A percentile compares a stretch with the other conserved stretches of the same genome.
phyloP scores from a whole-genome alignment of 140 eudicot genomes.

The Erigeron philadelphicus region DNA sequence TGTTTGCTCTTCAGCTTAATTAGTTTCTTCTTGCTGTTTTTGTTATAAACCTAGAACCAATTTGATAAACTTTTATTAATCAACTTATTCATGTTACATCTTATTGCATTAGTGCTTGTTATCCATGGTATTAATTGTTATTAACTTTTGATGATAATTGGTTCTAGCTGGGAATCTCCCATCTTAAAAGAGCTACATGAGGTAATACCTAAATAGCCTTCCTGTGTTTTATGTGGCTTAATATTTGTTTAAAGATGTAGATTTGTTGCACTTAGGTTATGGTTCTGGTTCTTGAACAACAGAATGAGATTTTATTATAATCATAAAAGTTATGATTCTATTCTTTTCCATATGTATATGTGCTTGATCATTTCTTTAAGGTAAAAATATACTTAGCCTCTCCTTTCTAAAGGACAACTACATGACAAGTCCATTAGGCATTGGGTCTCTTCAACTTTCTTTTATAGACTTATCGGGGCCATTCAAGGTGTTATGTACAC shows the following conservation, averaged over 20 bases:
- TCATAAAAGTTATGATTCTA: neutral
- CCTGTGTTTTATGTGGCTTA: slow-evolving; percentile 5
- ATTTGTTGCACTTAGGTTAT: slow-evolving; percentile 18
- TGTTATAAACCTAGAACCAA: slow-evolving; percentile 24
- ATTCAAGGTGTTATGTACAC: no score
- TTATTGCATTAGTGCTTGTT: neutral
- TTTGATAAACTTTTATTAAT: slow-evolving; percentile 6
- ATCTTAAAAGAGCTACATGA: neutral
- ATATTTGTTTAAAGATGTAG: neutral
- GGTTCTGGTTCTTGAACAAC: slow-evolving; percentile 11
- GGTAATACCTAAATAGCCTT: neutral
- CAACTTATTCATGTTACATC: slow-evolving; percentile 12
- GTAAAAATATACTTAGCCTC: no score
- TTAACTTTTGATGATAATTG: neutral
- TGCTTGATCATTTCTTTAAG: no score
- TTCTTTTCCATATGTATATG: neutral
- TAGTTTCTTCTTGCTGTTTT: slow-evolving; percentile 20
- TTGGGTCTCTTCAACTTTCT: no score
- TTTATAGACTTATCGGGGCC: no score
- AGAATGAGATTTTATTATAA: neutral
- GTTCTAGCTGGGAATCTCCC: neutral
- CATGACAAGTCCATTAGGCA: no score
- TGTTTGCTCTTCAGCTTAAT: slow-evolving; percentile 25
- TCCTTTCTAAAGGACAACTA: no score
- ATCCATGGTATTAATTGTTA: neutral